A percentile compares a stretch with the other conserved stretches of the same genome.
phyloP scores from a whole-genome alignment of 495 filamentous ascomycete species.

The Talaromyces adpressus region DNA sequence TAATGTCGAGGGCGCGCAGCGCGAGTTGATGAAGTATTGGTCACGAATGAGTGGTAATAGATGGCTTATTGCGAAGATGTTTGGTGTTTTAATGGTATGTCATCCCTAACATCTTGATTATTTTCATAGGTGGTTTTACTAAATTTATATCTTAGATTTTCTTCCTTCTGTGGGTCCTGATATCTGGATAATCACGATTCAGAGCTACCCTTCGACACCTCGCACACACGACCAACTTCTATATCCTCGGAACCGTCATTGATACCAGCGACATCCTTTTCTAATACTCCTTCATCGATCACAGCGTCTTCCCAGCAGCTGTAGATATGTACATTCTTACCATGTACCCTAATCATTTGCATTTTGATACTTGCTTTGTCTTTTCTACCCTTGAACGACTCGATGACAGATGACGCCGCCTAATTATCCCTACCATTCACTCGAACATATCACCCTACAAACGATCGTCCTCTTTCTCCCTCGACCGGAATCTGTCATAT shows the following conservation, averaged over 20 bases:
- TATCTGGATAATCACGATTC: conserved; percentile 36
- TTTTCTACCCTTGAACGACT: neutral
- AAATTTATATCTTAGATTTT: conserved; percentile 31
- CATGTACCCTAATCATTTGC: neutral
- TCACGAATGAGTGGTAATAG: conserved; percentile 84
- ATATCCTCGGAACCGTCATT: neutral
- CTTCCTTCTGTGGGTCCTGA: conserved; percentile 54
- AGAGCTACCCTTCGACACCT: neutral
- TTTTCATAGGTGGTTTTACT: neutral
- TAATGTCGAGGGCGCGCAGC: conserved; percentile 92
- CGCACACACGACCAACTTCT: neutral
- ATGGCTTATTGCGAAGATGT: conserved; percentile 98
- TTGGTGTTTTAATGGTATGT: conserved; percentile 74
- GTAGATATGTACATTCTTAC: neutral
- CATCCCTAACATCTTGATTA: neutral
- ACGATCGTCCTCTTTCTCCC: neutral
- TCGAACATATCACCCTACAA: neutral
- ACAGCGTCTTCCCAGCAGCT: neutral
- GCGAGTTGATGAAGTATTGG: conserved; percentile 95
- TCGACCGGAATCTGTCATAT: neutral
- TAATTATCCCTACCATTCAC: neutral
- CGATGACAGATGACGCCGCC: neutral
- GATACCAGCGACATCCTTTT: neutral
- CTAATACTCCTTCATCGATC: neutral
- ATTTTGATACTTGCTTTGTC: neutral